Percentiles rank a stretch among this genome's conserved stretches.
These are phyloP conservation scores for Magnolia changhungtana DNA, from an alignment of 164 flowering plant species.

Conservation along the genomic window DNA sequence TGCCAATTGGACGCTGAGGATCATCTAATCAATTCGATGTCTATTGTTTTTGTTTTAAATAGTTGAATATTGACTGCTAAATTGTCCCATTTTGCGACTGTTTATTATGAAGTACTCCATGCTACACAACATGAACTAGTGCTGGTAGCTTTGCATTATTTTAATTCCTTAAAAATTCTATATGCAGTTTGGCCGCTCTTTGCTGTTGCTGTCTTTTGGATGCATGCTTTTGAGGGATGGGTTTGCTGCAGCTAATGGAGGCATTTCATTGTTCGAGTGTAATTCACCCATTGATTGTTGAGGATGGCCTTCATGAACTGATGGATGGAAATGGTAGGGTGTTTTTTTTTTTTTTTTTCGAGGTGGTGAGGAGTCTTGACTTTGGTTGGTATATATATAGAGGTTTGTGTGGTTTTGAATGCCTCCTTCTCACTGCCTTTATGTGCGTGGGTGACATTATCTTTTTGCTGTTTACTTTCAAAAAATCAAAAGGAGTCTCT, in stretches of 20 bases:
- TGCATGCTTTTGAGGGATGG: conserved; percentile 26
- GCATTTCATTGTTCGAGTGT: neutral
- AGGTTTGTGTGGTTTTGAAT: neutral
- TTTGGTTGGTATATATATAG: neutral
- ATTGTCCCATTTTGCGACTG: neutral
- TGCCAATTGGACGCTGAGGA: neutral
- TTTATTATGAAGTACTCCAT: neutral
- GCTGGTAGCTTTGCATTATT: neutral
- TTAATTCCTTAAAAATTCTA: neutral
- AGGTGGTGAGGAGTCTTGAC: neutral
- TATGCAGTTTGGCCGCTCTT: conserved; percentile 42
- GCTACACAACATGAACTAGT: neutral
- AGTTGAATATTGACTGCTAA: neutral
- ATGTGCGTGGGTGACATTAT: neutral
- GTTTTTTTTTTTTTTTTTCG: neutral
- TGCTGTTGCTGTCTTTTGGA: conserved; percentile 33
- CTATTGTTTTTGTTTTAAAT: neutral
- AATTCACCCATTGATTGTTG: neutral
- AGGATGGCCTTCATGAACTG: neutral
- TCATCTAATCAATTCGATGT: neutral
- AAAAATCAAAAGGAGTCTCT: no score
- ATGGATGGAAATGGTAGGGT: neutral
- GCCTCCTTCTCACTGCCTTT: neutral
- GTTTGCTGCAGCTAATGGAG: neutral
- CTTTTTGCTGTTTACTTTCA: neutral